Conservation (phyloP, 129 eudicot genomes). For the Lactuca sativa region DNA sequence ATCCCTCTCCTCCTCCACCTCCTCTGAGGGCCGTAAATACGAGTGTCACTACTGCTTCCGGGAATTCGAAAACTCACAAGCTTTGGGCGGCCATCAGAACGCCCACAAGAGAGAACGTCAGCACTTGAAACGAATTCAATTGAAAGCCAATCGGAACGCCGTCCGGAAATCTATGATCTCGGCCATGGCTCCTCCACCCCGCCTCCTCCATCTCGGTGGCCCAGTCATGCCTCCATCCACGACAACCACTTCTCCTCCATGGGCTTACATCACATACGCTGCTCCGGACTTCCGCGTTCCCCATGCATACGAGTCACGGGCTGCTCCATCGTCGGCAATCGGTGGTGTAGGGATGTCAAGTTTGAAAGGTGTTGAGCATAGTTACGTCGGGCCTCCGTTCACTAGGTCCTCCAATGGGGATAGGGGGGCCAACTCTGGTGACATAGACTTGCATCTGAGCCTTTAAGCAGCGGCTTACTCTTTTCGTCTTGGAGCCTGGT, state of each 20-base stretch:
- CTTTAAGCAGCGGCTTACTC: slow-evolving; percentile 17
- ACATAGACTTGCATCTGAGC: slow-evolving; percentile 64
- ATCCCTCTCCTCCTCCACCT: slow-evolving; percentile 41
- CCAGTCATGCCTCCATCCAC: slow-evolving; percentile 31
- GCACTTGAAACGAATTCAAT: slow-evolving; percentile 56
- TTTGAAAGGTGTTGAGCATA: slow-evolving; percentile 25
- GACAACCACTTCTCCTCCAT: slow-evolving; percentile 30
- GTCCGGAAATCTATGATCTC: slow-evolving; percentile 4
- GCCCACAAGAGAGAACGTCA: slow-evolving; percentile 85
- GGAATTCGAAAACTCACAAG: slow-evolving; percentile 84
- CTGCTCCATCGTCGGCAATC: neutral
- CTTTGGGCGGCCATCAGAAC: slow-evolving; percentile 89
- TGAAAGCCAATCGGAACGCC: slow-evolving; percentile 58
- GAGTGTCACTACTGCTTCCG: slow-evolving; percentile 87
- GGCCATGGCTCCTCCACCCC: slow-evolving; percentile 55
- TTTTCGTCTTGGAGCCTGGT: neutral
- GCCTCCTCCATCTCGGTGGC: slow-evolving; percentile 41
- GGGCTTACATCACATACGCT: slow-evolving; percentile 57
- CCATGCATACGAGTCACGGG: slow-evolving; percentile 47
- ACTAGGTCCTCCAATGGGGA: slow-evolving; percentile 40
- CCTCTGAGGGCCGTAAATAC: slow-evolving; percentile 49
- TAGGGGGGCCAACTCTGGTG: slow-evolving; percentile 48
- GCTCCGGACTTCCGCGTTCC: slow-evolving; percentile 45
- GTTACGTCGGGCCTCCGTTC: slow-evolving; percentile 40
- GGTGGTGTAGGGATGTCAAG: slow-evolving; percentile 40